Conservation (phyloP, 306 rosid genomes). For the Fragaria nilgerrensis region DNA sequence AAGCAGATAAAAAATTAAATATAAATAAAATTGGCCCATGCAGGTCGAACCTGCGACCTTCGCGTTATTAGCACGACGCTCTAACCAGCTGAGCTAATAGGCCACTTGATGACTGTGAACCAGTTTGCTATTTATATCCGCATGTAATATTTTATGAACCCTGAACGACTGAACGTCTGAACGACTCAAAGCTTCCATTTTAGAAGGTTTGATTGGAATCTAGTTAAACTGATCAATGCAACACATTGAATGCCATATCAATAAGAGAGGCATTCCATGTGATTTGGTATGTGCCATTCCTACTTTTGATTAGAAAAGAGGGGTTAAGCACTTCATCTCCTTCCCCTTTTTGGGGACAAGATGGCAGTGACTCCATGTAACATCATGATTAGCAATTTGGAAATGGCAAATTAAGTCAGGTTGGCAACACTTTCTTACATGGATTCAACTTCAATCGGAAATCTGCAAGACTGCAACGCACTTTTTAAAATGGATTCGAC, state of each 20-base stretch:
- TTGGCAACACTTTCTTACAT: neutral
- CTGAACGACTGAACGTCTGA: no score
- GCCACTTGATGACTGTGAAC: no score
- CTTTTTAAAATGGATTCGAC: neutral
- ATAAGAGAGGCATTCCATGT: neutral
- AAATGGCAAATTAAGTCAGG: neutral
- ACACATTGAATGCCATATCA: neutral
- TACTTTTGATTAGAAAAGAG: neutral
- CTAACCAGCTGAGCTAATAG: constrained; percentile 54
- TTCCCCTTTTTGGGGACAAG: neutral
- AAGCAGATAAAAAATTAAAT: neutral
- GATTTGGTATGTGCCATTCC: neutral
- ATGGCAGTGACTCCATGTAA: neutral
- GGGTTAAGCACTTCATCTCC: neutral
- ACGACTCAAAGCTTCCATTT: neutral
- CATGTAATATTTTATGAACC: no score
- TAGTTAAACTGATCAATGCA: neutral
- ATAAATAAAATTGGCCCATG: constrained; percentile 24
- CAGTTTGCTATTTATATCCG: no score
- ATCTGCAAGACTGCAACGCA: neutral
- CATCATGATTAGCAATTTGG: neutral
- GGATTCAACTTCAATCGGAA: neutral
- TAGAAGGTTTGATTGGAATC: neutral
- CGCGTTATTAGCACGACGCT: constrained; percentile 33
- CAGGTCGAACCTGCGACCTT: constrained; percentile 72